Conservation (phyloP, 2,329 filamentous ascomycete species). For the Neonectria faginata region DNA sequence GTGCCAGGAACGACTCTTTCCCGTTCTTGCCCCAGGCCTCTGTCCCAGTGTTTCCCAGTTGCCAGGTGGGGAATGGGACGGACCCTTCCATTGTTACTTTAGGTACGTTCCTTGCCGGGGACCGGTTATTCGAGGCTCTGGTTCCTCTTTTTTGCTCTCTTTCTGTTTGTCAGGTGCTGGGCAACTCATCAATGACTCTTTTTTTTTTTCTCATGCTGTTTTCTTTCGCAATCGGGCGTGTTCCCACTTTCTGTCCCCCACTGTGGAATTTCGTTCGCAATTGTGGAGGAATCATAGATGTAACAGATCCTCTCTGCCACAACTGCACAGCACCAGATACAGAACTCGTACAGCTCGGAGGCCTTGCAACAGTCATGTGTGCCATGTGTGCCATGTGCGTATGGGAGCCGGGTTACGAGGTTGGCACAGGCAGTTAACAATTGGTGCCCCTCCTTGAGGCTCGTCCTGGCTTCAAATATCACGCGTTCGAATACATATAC, state of each 20-base stretch:
- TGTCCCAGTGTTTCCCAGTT: constrained; percentile 15
- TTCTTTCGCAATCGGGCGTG: constrained; percentile 16
- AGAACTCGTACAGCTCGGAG: constrained; percentile 10
- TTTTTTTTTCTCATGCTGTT: constrained; percentile 17
- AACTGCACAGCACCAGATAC: constrained; percentile 2
- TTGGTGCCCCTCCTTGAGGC: constrained; percentile 9
- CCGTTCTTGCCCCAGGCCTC: constrained; percentile 25
- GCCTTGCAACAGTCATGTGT: constrained; percentile 18
- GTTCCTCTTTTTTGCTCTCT: constrained; percentile 29
- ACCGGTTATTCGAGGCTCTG: constrained; percentile 53
- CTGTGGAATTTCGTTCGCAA: constrained; percentile 27
- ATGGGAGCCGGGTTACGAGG: constrained; percentile 14
- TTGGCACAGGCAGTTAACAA: constrained; percentile 23
- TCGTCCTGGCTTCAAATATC: constrained; percentile 16
- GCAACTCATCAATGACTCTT: constrained; percentile 18
- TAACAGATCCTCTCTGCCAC: constrained; percentile 15
- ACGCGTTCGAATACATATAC: constrained; percentile 14
- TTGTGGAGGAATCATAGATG: constrained; percentile 24
- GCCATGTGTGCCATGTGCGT: constrained; percentile 6
- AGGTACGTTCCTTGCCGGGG: constrained; percentile 24
- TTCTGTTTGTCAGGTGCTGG: constrained; percentile 39
- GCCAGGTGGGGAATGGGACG: constrained; percentile 32
- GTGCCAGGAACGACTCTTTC: constrained; percentile 44
- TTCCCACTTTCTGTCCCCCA: constrained; percentile 22
- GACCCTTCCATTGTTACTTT: not conserved